phyloP scores from a whole-genome alignment of 345 rosid species.

The Kandelia obovata region DNA sequence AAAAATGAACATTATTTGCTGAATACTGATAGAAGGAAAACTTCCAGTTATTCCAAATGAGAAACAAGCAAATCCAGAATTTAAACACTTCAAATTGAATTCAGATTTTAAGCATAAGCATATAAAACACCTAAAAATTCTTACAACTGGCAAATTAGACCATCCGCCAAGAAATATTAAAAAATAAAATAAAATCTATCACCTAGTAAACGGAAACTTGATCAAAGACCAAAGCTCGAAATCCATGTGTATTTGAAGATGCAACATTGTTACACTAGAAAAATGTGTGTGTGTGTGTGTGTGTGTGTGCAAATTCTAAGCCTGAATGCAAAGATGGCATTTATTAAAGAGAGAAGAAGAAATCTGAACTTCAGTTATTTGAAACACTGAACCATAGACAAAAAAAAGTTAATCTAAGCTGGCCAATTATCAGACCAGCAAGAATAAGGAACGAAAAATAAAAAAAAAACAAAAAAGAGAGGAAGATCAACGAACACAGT shows the following conservation, averaged over 20 bases:
- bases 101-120: background rate
- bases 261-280: no score
- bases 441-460: background rate
- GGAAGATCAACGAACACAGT: background rate
- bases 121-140: background rate
- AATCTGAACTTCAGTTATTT: no score
- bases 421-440: background rate
- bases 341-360: background rate
- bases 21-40: slow-evolving; percentile 12
- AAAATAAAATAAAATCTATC: background rate
- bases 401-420: background rate
- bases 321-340: background rate
- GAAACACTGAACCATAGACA: background rate
- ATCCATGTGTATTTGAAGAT: no score
- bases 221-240: background rate
- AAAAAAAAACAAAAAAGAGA: background rate
- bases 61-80: background rate
- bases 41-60: background rate
- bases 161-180: background rate
- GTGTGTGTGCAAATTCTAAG: background rate
- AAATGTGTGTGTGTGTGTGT: no score
- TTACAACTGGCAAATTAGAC: background rate
- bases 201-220: background rate
- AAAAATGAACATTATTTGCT: slow-evolving; percentile 8
- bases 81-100: background rate